These are phyloP conservation scores for Achaetomium macrosporum DNA, from an alignment of 2,329 filamentous ascomycete species.

Conservation along the genomic window DNA sequence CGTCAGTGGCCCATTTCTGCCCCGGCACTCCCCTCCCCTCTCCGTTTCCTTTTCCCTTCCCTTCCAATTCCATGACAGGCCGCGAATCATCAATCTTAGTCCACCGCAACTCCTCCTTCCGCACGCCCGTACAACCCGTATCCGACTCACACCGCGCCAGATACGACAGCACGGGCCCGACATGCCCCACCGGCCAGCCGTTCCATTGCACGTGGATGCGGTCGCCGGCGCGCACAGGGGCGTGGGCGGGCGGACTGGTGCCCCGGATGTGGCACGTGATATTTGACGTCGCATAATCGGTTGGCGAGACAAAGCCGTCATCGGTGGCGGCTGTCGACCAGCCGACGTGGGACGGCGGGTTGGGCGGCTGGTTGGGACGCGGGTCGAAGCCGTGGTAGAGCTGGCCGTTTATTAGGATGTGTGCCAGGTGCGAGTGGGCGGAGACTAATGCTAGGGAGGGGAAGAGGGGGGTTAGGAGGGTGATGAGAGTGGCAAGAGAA, in stretches of 20 bases:
- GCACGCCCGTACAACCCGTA: slow-evolving; percentile 33
- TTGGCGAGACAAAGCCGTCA: slow-evolving; percentile 46
- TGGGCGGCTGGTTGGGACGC: slow-evolving; percentile 7
- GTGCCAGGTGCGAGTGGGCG: slow-evolving; percentile 30
- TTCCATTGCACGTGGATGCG: slow-evolving; percentile 56
- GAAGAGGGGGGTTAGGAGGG: slow-evolving; percentile 10
- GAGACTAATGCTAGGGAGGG: background rate
- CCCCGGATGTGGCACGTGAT: slow-evolving; percentile 59
- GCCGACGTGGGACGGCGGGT: slow-evolving; percentile 35
- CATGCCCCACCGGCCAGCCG: slow-evolving; percentile 50
- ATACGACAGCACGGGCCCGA: slow-evolving; percentile 38
- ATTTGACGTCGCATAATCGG: slow-evolving; percentile 41
- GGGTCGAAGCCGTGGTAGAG: slow-evolving; percentile 40
- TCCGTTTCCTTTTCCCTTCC: background rate
- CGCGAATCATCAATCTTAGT: slow-evolving; percentile 39
- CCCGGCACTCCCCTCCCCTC: slow-evolving; percentile 19
- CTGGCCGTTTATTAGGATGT: slow-evolving; percentile 39
- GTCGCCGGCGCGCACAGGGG: slow-evolving; percentile 51
- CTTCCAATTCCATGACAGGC: slow-evolving; percentile 23
- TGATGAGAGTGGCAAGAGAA: slow-evolving; percentile 2
- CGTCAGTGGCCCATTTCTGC: slow-evolving; percentile 36
- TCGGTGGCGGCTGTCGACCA: slow-evolving; percentile 48
- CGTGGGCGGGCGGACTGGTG: slow-evolving; percentile 43
- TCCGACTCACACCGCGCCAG: slow-evolving; percentile 30
- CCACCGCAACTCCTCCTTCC: slow-evolving; percentile 36